Base-by-base conservation (phyloP, 1,284 basidiomycete genomes). In the Ceratobasidium sp. region DNA sequence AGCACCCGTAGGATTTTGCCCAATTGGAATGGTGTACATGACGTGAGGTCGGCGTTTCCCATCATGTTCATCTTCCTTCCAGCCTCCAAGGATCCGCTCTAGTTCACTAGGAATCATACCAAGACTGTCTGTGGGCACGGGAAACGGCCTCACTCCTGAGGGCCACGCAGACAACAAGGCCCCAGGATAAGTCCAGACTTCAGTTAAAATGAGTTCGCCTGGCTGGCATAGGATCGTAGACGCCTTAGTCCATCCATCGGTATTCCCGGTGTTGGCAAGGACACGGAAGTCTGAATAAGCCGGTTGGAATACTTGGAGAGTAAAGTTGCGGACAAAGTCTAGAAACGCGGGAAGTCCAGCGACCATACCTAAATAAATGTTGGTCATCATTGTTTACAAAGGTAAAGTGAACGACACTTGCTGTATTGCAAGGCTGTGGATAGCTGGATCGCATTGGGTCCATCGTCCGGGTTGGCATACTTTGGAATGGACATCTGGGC, bases 1-100 rank as follows among this genome's bases (percentile, higher is more conserved):
- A 27, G 86, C 82, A 38, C 92, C 92, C 5, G 87, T 90, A 1
- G 92, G 92, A 78, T 94, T 94, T 79, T 94, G 92, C 31, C 88
- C 88, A 38, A 90, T 79, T 6, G 89, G 88, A 3, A 91, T 82
- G 0, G 86, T 89, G 77, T 93, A 93, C 76, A 93, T 82, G 20
- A 94, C 84, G 74, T 85, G 87, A 32, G 91, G 92, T 42, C 90
- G 88, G 70, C 85, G 77, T 74, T 81, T 79, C 73, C 83, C 83
- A 32, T 83, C 87, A 32, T 84, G 82, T 17, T 79, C 80, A 6
- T 77, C 76, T 69, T 84, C 85, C 74, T 93, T 85, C 93, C 92
- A 94, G 65, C 81, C 82, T 1, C 78, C 78, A 3, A 94, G 81
- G 1, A 90, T 74, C 45, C 83, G 79, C 20, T 88, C 85, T 47